Percentiles rank a stretch among this genome's conserved stretches.
These are phyloP conservation scores for Cercospora sojina DNA, from an alignment of 2,329 filamentous ascomycete genomes.

Conservation along the genomic window DNA sequence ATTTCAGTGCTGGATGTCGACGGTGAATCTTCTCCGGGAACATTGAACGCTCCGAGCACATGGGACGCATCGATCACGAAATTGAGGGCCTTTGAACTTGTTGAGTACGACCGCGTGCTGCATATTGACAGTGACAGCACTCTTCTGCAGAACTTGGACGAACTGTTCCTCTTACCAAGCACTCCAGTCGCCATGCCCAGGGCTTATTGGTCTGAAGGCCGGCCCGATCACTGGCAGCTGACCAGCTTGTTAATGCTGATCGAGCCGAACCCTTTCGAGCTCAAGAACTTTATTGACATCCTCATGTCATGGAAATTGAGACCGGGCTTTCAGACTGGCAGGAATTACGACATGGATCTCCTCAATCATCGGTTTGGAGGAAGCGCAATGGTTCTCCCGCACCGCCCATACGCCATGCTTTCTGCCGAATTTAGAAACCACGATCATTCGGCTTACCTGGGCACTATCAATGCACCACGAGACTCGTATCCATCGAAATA, in stretches of 20 bases:
- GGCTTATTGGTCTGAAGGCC: conserved; percentile 66
- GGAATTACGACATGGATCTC: conserved; percentile 42
- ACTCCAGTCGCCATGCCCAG: conserved; percentile 63
- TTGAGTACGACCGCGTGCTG: conserved; percentile 59
- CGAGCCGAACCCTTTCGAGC: conserved; percentile 57
- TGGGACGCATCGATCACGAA: conserved; percentile 66
- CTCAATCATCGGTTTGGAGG: conserved; percentile 62
- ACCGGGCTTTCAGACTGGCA: conserved; percentile 43
- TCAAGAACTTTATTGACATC: conserved; percentile 43
- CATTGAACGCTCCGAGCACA: conserved; percentile 36
- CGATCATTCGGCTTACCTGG: conserved; percentile 54
- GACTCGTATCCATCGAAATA: conserved; percentile 41
- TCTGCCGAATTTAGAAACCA: conserved; percentile 62
- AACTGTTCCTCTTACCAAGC: conserved; percentile 66
- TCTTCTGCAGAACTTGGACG: conserved; percentile 64
- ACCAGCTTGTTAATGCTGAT: conserved; percentile 64
- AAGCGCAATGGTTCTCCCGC: conserved; percentile 63
- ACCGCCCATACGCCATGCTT: conserved; percentile 61
- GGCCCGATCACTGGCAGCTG: conserved; percentile 46
- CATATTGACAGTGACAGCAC: conserved; percentile 64
- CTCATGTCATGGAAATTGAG: conserved; percentile 38
- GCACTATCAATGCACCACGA: conserved; percentile 48
- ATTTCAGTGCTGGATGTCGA: conserved; percentile 43
- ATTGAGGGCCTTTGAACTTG: conserved; percentile 66
- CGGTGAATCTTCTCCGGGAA: conserved; percentile 30